phyloP scores from a whole-genome alignment of 2,329 filamentous ascomycete genomes.

The Talaromyces sp. region DNA sequence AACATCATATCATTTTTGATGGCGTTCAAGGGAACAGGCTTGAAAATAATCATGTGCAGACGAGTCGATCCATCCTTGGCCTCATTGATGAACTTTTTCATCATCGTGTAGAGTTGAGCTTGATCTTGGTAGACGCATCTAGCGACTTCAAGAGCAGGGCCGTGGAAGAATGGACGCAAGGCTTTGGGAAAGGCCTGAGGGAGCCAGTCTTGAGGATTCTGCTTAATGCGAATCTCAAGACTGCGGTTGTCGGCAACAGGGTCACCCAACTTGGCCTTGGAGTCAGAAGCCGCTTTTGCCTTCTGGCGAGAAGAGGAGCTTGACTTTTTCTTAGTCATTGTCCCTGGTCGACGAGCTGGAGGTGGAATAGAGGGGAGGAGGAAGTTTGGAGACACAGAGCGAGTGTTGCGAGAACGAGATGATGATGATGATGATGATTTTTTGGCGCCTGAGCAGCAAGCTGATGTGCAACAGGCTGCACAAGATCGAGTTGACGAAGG shows the following conservation, averaged over 20 bases:
- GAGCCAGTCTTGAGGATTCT: neutral
- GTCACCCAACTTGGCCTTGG: neutral
- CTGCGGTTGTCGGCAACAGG: neutral
- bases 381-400: neutral
- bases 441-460: neutral
- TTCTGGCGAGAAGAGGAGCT: neutral
- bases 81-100: neutral
- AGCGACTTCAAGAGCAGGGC: neutral
- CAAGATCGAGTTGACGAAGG: neutral
- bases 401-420: neutral
- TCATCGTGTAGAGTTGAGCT: neutral
- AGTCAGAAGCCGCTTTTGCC: neutral
- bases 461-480: neutral
- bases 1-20: neutral
- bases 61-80: neutral
- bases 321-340: neutral
- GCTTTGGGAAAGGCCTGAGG: conserved; percentile 4
- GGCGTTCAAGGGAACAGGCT: neutral
- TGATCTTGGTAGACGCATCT: neutral
- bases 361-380: neutral
- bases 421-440: neutral
- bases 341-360: neutral
- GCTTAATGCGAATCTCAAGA: neutral
- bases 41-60: neutral
- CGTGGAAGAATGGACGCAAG: conserved; percentile 3